Conservation (phyloP, 2,329 filamentous ascomycete genomes). For the Fusarium vanettenii region DNA sequence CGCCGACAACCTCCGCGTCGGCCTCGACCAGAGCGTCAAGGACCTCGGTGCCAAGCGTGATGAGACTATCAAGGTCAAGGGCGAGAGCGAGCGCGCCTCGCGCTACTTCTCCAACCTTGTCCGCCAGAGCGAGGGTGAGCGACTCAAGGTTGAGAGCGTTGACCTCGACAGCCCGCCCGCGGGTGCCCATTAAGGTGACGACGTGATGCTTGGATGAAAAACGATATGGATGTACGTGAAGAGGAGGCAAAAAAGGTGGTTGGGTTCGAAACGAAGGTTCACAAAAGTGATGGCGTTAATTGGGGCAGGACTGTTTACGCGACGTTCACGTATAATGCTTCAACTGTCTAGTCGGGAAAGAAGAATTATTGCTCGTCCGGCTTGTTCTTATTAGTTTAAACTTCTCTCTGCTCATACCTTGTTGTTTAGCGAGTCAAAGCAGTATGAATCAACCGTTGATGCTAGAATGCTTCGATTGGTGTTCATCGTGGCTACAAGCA, state of each 20-base stretch:
- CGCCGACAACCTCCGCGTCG: conserved; percentile 85
- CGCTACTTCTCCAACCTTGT: conserved; percentile 94
- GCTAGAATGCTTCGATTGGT: conserved; percentile 19
- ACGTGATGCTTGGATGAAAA: conserved; percentile 20
- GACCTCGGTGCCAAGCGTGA: conserved; percentile 82
- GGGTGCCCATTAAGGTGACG: conserved; percentile 43
- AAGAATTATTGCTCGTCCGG: conserved; percentile 31
- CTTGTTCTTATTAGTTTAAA: conserved; percentile 20
- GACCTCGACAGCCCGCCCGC: conserved; percentile 66
- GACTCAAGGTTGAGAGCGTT: conserved; percentile 61
- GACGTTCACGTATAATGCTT: conserved; percentile 18
- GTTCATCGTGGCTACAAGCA: conserved; percentile 6
- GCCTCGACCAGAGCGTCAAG: conserved; percentile 86
- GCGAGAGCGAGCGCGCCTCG: conserved; percentile 85
- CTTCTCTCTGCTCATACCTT: conserved; percentile 36
- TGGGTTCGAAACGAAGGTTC: conserved; percentile 12
- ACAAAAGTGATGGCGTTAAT: conserved; percentile 35
- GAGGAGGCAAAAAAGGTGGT: background rate
- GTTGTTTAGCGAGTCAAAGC: conserved; percentile 29
- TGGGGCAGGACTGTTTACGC: conserved; percentile 21
- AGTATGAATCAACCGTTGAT: conserved; percentile 37
- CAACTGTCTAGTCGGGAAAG: conserved; percentile 18
- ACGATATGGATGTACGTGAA: conserved; percentile 4
- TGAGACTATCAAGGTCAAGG: conserved; percentile 83
- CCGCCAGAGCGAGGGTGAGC: conserved; percentile 68